phyloP scores from a whole-genome alignment of 2,329 filamentous ascomycete species.

The Xylaria sp. region DNA sequence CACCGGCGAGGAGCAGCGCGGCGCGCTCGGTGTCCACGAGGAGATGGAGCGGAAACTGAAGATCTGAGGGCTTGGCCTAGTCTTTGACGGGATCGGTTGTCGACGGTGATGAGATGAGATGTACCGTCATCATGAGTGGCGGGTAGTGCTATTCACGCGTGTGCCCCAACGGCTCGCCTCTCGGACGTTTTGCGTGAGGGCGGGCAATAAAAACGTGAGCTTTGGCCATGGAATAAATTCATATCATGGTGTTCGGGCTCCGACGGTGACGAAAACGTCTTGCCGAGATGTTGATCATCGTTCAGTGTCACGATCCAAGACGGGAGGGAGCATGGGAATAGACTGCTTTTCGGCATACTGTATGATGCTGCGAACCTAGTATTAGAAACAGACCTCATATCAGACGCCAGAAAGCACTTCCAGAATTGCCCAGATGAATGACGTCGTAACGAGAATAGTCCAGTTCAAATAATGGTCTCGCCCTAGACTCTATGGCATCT shows the following conservation, averaged over 20 bases:
- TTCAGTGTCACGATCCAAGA: not conserved
- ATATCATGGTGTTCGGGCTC: not conserved
- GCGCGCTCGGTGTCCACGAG: slow-evolving; percentile 79
- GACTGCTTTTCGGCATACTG: slow-evolving; percentile 6
- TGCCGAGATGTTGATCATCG: not conserved
- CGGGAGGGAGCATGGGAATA: slow-evolving; percentile 15
- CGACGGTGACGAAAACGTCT: not conserved
- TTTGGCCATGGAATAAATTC: slow-evolving; percentile 5
- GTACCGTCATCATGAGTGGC: slow-evolving; percentile 2
- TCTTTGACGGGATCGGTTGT: too few relatives aligned
- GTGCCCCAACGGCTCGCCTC: not conserved
- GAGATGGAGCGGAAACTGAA: slow-evolving; percentile 94
- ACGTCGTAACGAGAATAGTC: not conserved
- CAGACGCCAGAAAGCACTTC: not conserved
- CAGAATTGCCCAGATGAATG: not conserved
- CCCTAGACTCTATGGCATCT: not conserved
- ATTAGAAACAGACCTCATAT: slow-evolving; percentile 21
- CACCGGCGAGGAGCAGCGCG: slow-evolving; percentile 77
- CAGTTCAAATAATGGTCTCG: not conserved
- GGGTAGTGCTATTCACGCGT: slow-evolving; percentile 1
- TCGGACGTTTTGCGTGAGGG: slow-evolving; percentile 1
- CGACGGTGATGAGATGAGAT: too few relatives aligned
- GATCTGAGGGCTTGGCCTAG: slow-evolving; percentile 63
- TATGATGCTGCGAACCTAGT: slow-evolving; percentile 10
- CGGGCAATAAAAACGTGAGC: not conserved